A percentile compares a stretch with the other conserved stretches of the same genome.
Evolutionary conservation across 164 flowering plant genomes (phyloP).

Genomic region (Piper betle): DNA sequence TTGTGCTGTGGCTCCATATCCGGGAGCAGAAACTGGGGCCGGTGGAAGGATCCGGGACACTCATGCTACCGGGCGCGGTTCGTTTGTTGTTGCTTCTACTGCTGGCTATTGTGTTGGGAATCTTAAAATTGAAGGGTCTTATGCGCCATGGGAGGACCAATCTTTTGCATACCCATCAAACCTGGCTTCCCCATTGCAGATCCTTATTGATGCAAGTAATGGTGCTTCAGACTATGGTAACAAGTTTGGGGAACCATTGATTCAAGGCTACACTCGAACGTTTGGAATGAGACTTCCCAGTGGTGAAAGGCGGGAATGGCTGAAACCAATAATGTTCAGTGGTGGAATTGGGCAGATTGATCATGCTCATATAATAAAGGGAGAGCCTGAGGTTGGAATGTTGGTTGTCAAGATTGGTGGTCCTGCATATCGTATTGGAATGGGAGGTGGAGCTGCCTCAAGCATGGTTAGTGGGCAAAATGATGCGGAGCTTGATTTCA

Average conservation of each 20-base stretch:
- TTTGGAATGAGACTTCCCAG: slow-evolving; percentile 90
- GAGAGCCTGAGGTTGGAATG: slow-evolving; percentile 91
- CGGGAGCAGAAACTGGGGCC: slow-evolving; percentile 96
- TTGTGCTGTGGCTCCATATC: slow-evolving; percentile 96
- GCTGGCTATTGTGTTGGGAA: slow-evolving; percentile 95
- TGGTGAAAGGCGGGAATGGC: slow-evolving; percentile 91
- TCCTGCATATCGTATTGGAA: slow-evolving; percentile 95
- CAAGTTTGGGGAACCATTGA: slow-evolving; percentile 92
- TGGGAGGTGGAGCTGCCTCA: slow-evolving; percentile 98
- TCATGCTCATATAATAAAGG: slow-evolving; percentile 68
- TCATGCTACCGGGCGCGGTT: slow-evolving; percentile 94
- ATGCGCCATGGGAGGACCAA: slow-evolving; percentile 92
- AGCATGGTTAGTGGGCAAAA: slow-evolving; percentile 98
- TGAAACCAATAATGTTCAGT: slow-evolving; percentile 96
- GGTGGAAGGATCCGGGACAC: slow-evolving; percentile 97
- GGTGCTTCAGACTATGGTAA: slow-evolving; percentile 98
- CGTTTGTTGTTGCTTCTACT: slow-evolving; percentile 82
- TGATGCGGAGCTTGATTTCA: slow-evolving; percentile 90
- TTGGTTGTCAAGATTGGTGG: slow-evolving; percentile 94
- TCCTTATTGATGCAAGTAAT: slow-evolving; percentile 86
- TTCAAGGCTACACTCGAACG: slow-evolving; percentile 85
- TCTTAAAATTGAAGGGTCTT: slow-evolving; percentile 70
- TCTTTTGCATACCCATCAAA: slow-evolving; percentile 70
- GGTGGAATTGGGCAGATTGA: slow-evolving; percentile 94
- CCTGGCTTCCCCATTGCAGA: slow-evolving; percentile 80